These are phyloP conservation scores for Neoascochyta sp. DNA, from an alignment of 2,329 filamentous ascomycete genomes.

Conservation along the genomic window DNA sequence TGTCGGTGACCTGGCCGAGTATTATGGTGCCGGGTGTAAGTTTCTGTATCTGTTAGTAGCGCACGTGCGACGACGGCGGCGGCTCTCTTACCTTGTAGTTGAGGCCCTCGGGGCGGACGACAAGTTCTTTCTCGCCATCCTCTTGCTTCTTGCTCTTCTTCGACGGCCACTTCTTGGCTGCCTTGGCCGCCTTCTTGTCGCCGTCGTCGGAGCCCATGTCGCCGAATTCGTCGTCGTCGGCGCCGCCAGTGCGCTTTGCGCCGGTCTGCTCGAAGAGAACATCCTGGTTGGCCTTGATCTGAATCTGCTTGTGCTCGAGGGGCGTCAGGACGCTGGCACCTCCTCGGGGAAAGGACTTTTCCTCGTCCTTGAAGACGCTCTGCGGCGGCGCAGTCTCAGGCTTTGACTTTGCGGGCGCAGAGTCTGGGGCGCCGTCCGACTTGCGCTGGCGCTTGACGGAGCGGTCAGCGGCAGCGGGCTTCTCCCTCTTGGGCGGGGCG, in stretches of 20 bases:
- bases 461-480: conserved; percentile 24
- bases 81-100: conserved; percentile 73
- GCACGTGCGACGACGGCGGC: conserved; percentile 1
- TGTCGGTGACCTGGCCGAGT: conserved; percentile 78
- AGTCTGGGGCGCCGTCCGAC: conserved; percentile 27
- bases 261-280: conserved; percentile 77
- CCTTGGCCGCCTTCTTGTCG: conserved; percentile 44
- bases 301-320: conserved; percentile 93
- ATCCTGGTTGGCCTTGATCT: conserved; percentile 87
- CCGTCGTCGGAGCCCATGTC: conserved; percentile 42
- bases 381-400: conserved; percentile 23
- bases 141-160: conserved; percentile 40
- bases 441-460: conserved; percentile 39
- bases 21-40: conserved; percentile 81
- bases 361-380: conserved; percentile 66
- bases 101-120: conserved; percentile 75
- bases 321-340: conserved; percentile 88
- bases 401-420: conserved; percentile 29
- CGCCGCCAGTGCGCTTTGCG: conserved; percentile 54
- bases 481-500: conserved; percentile 30
- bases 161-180: conserved; percentile 51
- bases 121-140: conserved; percentile 43
- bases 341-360: conserved; percentile 86
- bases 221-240: conserved; percentile 42
- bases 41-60: conserved; percentile 53